These are phyloP conservation scores for Volvox carteri DNA, from an alignment of 163 green algal genomes.

Conservation along the genomic window DNA sequence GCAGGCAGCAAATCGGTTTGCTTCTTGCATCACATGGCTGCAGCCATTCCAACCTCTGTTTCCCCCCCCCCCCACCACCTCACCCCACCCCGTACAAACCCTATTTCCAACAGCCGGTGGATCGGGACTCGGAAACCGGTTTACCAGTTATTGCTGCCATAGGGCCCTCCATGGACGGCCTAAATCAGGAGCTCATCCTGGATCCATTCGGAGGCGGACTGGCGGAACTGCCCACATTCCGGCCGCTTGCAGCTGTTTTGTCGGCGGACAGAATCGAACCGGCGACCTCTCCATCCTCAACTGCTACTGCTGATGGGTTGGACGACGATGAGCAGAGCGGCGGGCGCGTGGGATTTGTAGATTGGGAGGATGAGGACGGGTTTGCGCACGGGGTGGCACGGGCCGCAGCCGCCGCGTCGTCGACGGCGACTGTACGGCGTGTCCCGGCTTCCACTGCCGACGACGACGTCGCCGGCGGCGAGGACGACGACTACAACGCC, in stretches of 20 bases:
- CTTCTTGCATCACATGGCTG: too few species aligned
- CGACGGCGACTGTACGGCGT: neutral
- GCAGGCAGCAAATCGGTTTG: too few species aligned
- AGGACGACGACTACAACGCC: neutral
- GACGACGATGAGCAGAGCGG: slow-evolving; percentile 5
- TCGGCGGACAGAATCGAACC: slow-evolving; percentile 1
- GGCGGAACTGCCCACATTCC: slow-evolving; percentile 12
- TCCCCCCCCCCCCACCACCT: too few species aligned
- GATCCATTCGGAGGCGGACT: neutral
- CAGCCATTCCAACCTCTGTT: too few species aligned
- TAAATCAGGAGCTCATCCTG: slow-evolving; percentile 4
- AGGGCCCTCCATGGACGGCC: slow-evolving; percentile 12
- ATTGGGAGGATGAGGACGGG: slow-evolving; percentile 29
- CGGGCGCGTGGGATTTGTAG: neutral
- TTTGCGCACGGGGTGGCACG: slow-evolving; percentile 21
- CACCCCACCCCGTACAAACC: too few species aligned
- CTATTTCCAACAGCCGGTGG: neutral
- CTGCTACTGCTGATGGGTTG: neutral
- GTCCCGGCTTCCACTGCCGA: neutral
- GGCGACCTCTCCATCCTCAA: neutral
- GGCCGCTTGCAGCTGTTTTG: slow-evolving; percentile 2
- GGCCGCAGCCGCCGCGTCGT: neutral
- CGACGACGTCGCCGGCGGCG: neutral
- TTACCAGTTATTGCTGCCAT: slow-evolving; percentile 1
- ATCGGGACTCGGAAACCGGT: neutral